These are phyloP conservation scores for Dissophora ornata DNA, from an alignment of 192 early-diverging fungal genomes.

Conservation along the genomic window DNA sequence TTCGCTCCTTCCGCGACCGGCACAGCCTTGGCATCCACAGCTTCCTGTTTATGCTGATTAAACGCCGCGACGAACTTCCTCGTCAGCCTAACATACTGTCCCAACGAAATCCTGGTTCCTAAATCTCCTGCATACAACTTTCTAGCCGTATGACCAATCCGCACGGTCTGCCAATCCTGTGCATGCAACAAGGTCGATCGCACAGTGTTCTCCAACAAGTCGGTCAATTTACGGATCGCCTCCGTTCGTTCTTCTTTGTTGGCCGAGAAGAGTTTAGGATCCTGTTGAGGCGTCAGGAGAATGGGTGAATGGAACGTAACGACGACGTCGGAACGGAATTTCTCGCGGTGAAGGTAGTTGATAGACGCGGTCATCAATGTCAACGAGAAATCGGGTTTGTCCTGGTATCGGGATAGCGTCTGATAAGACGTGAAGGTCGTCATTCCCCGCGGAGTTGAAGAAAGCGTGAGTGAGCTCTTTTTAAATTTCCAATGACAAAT, in stretches of 20 bases:
- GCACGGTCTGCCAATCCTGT: constrained; percentile 53
- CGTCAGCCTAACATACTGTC: constrained; percentile 52
- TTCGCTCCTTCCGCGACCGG: no score
- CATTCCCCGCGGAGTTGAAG: no score
- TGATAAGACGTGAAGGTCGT: no score
- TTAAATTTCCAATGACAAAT: constrained; percentile 27
- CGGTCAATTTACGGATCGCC: constrained; percentile 50
- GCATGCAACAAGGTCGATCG: constrained; percentile 50
- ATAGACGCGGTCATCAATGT: constrained; percentile 53
- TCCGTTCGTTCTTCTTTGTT: constrained; percentile 29
- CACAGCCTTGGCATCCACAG: neutral
- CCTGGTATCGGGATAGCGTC: constrained; percentile 44
- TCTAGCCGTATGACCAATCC: constrained; percentile 53
- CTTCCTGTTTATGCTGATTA: constrained; percentile 26
- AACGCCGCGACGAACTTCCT: constrained; percentile 50
- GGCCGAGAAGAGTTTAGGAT: constrained; percentile 35
- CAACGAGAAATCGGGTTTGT: constrained; percentile 48
- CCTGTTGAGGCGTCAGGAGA: constrained; percentile 53
- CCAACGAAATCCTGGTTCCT: constrained; percentile 54
- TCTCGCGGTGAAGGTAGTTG: constrained; percentile 55
- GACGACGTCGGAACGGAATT: constrained; percentile 57
- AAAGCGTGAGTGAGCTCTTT: no score
- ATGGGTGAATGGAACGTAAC: constrained; percentile 55
- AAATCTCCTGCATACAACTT: constrained; percentile 54
- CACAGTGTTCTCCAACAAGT: constrained; percentile 39